These are phyloP conservation scores for Ettlia oleoabundans DNA, from an alignment of 139 green algal species.

Conservation along the genomic window DNA sequence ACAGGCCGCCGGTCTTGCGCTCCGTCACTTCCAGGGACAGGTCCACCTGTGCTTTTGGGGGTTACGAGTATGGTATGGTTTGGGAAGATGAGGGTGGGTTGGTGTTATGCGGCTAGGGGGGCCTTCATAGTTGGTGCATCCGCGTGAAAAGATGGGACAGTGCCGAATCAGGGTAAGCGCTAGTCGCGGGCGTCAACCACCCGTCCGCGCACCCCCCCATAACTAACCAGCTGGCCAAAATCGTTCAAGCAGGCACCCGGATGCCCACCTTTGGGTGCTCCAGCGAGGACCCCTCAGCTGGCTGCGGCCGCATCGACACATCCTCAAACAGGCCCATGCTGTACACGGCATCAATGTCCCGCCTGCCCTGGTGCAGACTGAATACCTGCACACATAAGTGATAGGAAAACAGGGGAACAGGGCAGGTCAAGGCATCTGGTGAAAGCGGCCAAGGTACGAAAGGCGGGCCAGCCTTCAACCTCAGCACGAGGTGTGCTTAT, in stretches of 20 bases:
- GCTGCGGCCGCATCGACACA: conserved; percentile 85
- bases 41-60: conserved; percentile 68
- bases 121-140: too few species aligned
- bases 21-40: conserved; percentile 88
- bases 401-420: too few species aligned
- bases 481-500: too few species aligned
- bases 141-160: too few species aligned
- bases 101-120: background rate
- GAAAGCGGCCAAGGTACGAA: too few species aligned
- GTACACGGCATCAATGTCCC: conserved; percentile 93
- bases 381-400: too few species aligned
- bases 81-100: background rate
- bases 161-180: too few species aligned
- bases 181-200: background rate
- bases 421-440: too few species aligned
- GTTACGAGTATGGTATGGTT: background rate
- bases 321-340: conserved; percentile 95
- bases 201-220: background rate
- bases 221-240: too few species aligned
- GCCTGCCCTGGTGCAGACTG: conserved; percentile 73
- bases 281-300: conserved; percentile 65
- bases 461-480: too few species aligned
- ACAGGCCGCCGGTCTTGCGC: conserved; percentile 88
- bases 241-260: background rate
- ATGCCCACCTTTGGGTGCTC: conserved; percentile 17